A percentile compares a stretch with the other conserved stretches of the same genome.
phyloP scores from a whole-genome alignment of 139 green algal species.

The Haematococcus sp. region DNA sequence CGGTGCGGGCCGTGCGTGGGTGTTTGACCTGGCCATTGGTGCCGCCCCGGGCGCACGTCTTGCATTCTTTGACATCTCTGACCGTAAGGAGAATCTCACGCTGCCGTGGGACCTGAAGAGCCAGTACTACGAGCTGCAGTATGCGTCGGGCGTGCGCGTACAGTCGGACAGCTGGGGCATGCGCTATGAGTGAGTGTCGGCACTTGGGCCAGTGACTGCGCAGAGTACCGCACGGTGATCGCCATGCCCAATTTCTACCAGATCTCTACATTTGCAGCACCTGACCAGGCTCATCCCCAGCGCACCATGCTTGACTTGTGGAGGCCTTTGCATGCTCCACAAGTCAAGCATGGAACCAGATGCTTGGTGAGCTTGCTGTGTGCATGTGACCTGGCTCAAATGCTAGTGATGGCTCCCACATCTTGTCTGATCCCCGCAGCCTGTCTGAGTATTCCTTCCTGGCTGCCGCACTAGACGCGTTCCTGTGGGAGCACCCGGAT shows the following conservation, averaged over 20 bases:
- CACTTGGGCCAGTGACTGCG: neutral
- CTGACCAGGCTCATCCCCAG: too few relatives aligned
- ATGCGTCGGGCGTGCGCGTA: constrained; percentile 54
- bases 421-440: constrained; percentile 8
- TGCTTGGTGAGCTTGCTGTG: too few relatives aligned
- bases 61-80: constrained; percentile 70
- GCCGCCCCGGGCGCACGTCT: constrained; percentile 74
- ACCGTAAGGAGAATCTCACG: neutral
- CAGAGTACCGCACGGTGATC: too few relatives aligned
- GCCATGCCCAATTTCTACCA: neutral
- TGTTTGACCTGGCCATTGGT: constrained; percentile 39
- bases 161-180: constrained; percentile 32
- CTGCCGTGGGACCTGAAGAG: constrained; percentile 40
- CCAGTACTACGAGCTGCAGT: constrained; percentile 67
- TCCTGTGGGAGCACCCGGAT: constrained; percentile 14
- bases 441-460: constrained; percentile 13
- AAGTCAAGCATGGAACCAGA: too few relatives aligned
- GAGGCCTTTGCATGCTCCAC: too few relatives aligned
- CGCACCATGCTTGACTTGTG: too few relatives aligned
- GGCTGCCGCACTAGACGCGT: constrained; percentile 1
- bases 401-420: too few relatives aligned
- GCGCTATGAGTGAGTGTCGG: constrained; percentile 3
- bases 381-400: too few relatives aligned
- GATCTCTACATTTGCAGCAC: too few relatives aligned
- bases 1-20: too few relatives aligned